phyloP scores from a whole-genome alignment of 176 grass and related monocot species.

The Cocos nucifera region DNA sequence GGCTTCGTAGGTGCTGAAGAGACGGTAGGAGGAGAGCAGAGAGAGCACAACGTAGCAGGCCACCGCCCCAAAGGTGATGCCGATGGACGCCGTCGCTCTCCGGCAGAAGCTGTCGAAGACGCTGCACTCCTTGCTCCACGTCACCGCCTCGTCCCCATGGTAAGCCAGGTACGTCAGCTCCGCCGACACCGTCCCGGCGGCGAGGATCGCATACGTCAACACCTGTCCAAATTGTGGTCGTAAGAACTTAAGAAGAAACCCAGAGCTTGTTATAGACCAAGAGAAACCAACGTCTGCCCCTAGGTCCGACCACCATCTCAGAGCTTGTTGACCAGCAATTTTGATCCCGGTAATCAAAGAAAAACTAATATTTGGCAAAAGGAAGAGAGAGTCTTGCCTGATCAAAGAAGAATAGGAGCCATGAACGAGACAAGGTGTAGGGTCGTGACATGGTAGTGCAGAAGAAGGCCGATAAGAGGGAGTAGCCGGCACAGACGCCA shows the following conservation, averaged over 20 bases:
- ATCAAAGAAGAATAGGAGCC: conserved; percentile 81
- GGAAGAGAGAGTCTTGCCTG: conserved; percentile 30
- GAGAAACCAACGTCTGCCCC: too few species aligned
- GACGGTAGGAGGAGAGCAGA: conserved; percentile 79
- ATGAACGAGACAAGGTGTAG: conserved; percentile 41
- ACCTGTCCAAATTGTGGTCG: conserved; percentile 23
- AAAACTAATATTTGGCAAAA: too few species aligned
- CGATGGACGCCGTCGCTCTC: conserved; percentile 54
- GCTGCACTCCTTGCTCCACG: conserved; percentile 79
- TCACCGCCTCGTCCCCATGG: conserved; percentile 76
- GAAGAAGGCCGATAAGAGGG: conserved; percentile 60
- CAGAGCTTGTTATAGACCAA: too few species aligned
- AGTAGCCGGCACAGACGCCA: conserved; percentile 75
- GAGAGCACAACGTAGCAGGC: conserved; percentile 76
- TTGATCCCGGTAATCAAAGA: too few species aligned
- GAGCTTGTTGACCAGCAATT: too few species aligned
- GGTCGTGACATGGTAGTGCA: conserved; percentile 51
- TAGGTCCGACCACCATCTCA: too few species aligned
- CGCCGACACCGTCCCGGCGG: conserved; percentile 54
- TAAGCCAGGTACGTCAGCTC: conserved; percentile 87
- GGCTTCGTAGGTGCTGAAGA: conserved; percentile 76
- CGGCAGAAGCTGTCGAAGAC: conserved; percentile 67
- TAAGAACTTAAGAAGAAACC: neutral
- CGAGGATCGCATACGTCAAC: conserved; percentile 71
- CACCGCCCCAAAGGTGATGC: conserved; percentile 71